Conservation (phyloP, 2,329 filamentous ascomycete species). For the Botryotinia narcissicola region DNA sequence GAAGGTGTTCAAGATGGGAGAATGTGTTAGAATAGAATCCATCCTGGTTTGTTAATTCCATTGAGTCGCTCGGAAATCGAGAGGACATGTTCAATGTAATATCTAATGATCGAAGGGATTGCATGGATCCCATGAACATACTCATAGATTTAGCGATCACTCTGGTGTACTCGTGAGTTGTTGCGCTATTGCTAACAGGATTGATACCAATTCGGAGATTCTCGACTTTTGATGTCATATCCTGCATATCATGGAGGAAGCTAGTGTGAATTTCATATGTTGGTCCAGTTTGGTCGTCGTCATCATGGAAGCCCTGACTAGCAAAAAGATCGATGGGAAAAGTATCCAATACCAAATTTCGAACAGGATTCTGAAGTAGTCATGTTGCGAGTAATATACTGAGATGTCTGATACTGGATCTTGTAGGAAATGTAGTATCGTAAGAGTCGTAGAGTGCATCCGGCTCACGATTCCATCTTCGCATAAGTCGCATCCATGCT, state of each 20-base stretch:
- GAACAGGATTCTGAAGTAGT: not conserved
- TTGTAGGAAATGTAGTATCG: conserved; percentile 16
- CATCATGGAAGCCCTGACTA: not conserved
- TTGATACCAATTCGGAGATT: conserved; percentile 11
- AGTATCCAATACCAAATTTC: not conserved
- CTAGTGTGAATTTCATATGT: not conserved
- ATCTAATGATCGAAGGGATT: conserved; percentile 5
- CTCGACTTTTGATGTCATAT: not conserved
- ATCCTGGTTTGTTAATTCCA: not conserved
- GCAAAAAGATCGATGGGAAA: conserved; percentile 13
- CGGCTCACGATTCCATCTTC: conserved; percentile 6
- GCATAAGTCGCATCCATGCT: conserved; percentile 7
- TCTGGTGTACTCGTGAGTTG: not conserved
- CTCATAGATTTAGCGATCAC: conserved; percentile 3
- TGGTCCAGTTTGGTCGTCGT: not conserved
- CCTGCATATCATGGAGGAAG: conserved; percentile 13
- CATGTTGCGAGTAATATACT: conserved; percentile 15
- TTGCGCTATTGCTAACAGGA: not conserved
- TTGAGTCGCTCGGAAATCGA: not conserved
- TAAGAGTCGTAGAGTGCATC: conserved; percentile 14
- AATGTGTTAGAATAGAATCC: conserved; percentile 8
- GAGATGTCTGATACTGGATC: conserved; percentile 2
- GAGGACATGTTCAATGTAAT: conserved; percentile 9
- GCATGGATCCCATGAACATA: conserved; percentile 10
- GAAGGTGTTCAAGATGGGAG: not conserved